phyloP scores from a whole-genome alignment of 163 green algal genomes.

The Chloromonas sp. region DNA sequence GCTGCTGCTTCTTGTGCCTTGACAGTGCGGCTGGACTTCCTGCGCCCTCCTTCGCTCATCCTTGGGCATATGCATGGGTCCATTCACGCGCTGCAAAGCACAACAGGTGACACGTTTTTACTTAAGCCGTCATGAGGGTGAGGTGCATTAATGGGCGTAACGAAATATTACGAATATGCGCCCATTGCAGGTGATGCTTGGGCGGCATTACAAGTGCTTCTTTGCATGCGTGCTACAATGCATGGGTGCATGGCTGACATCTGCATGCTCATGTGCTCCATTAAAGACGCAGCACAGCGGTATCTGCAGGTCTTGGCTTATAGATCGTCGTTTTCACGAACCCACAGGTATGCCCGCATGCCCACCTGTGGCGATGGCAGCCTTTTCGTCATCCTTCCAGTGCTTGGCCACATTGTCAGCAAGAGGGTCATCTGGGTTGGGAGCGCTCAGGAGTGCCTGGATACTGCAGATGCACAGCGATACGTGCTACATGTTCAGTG shows the following conservation, averaged over 20 bases:
- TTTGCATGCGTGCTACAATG: too few relatives aligned
- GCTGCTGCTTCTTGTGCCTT: too few relatives aligned
- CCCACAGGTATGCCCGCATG: not conserved
- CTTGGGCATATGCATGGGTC: not conserved
- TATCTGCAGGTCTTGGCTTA: not conserved
- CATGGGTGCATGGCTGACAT: too few relatives aligned
- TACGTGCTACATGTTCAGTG: not conserved
- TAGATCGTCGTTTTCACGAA: not conserved
- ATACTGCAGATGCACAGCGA: constrained; percentile 60
- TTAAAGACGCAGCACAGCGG: not conserved
- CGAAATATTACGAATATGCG: too few relatives aligned
- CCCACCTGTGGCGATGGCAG: constrained; percentile 67
- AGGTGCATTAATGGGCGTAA: too few relatives aligned
- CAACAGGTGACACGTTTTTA: too few relatives aligned
- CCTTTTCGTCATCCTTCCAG: constrained; percentile 90
- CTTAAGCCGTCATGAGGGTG: too few relatives aligned
- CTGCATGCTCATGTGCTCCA: not conserved
- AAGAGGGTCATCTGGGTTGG: constrained; percentile 97
- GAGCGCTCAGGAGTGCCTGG: constrained; percentile 90
- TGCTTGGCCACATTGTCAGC: constrained; percentile 91
- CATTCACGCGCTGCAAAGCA: not conserved
- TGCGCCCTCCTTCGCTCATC: not conserved
- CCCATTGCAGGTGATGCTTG: too few relatives aligned
- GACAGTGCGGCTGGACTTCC: too few relatives aligned
- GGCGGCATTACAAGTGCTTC: too few relatives aligned